These are phyloP conservation scores for Begonia peltatifolia DNA, from an alignment of 306 rosid species.

Conservation along the genomic window DNA sequence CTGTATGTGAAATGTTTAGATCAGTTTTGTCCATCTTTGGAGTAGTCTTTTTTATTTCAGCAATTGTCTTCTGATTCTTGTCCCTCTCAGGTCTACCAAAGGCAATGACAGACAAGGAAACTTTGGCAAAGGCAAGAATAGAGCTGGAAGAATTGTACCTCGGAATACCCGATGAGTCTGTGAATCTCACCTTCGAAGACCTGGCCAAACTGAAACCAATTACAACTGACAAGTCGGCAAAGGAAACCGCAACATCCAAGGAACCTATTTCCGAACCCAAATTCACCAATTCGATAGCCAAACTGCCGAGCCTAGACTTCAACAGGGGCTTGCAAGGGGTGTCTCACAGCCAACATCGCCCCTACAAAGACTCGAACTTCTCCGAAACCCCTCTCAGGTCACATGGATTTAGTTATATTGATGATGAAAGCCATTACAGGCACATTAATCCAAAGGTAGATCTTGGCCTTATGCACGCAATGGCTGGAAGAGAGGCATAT, in stretches of 20 bases:
- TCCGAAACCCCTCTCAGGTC: background rate
- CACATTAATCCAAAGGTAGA: conserved; percentile 5
- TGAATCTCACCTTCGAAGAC: conserved; percentile 73
- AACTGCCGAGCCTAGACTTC: conserved; percentile 54
- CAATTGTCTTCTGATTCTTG: too few relatives aligned
- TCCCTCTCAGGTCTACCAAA: too few relatives aligned
- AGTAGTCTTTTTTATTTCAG: too few relatives aligned
- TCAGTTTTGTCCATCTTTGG: too few relatives aligned
- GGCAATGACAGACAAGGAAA: conserved; percentile 37
- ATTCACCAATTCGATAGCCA: conserved; percentile 7
- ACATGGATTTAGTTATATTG: too few relatives aligned
- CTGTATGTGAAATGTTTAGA: too few relatives aligned
- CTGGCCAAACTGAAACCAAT: conserved; percentile 24
- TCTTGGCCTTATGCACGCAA: conserved; percentile 15
- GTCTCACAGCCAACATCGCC: background rate
- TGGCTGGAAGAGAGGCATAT: conserved; percentile 15
- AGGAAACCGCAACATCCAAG: conserved; percentile 2
- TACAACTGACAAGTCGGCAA: conserved; percentile 12
- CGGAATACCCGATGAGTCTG: conserved; percentile 81
- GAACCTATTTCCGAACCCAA: conserved; percentile 11
- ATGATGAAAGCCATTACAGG: background rate
- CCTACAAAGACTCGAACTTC: background rate
- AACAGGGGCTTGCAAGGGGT: conserved; percentile 31
- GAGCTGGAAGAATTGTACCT: conserved; percentile 65
- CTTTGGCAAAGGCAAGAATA: conserved; percentile 30